Conservation (phyloP, 352 stramenopile species). For the Phytopythium kandeliae region DNA sequence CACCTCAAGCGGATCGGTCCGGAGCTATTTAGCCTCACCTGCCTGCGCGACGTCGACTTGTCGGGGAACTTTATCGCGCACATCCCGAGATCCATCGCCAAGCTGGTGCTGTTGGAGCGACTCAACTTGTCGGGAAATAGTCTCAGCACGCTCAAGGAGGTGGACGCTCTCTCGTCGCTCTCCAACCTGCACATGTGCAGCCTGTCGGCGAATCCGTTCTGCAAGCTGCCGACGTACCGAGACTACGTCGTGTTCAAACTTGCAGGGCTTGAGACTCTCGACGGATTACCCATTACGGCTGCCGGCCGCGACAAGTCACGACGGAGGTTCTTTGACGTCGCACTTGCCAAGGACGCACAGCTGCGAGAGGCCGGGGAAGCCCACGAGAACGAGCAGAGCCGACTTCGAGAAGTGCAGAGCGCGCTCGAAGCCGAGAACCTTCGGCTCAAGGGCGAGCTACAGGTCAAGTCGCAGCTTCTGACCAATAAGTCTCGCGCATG, state of each 20-base stretch:
- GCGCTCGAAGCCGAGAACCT: slow-evolving; percentile 70
- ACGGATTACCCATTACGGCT: slow-evolving; percentile 40
- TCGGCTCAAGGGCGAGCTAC: slow-evolving; percentile 62
- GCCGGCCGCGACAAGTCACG: slow-evolving; percentile 50
- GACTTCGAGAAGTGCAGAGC: slow-evolving; percentile 43
- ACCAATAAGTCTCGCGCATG: slow-evolving; percentile 82
- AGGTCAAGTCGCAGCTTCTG: slow-evolving; percentile 77
- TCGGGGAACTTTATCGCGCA: slow-evolving; percentile 81
- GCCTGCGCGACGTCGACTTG: slow-evolving; percentile 49
- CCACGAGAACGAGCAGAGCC: slow-evolving; percentile 51
- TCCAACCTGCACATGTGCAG: slow-evolving; percentile 56
- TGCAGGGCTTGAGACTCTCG: slow-evolving; percentile 48
- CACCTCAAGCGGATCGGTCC: slow-evolving; percentile 56
- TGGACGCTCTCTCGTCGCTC: slow-evolving; percentile 52
- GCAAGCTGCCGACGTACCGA: slow-evolving; percentile 64
- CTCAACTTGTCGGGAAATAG: slow-evolving; percentile 75
- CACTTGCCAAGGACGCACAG: slow-evolving; percentile 50
- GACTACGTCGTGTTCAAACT: slow-evolving; percentile 73
- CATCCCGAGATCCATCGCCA: slow-evolving; percentile 47
- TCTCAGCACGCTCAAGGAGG: slow-evolving; percentile 60
- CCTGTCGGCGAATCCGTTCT: slow-evolving; percentile 70
- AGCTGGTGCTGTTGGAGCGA: slow-evolving; percentile 42
- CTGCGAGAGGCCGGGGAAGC: slow-evolving; percentile 34
- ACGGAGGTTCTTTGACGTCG: slow-evolving; percentile 48
- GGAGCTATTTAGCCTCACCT: slow-evolving; percentile 35